A percentile compares a stretch with the other conserved stretches of the same genome.
Conservation (phyloP, 768 basidiomycete species). For the Boletus coccyginus region DNA sequence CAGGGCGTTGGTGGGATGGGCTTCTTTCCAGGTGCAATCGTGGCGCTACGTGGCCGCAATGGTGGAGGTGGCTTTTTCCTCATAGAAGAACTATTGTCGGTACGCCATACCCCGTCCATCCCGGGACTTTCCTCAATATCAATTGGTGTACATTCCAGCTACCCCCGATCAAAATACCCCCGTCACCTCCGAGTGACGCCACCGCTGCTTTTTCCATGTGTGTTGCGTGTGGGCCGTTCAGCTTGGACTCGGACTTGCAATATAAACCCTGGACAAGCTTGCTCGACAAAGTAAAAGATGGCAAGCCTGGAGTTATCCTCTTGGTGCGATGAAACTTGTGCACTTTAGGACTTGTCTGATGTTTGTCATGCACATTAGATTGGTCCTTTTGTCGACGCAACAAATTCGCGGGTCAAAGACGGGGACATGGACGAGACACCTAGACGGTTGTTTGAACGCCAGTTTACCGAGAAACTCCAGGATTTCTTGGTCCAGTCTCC, state of each 20-base stretch:
- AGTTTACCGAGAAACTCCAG: constrained; percentile 57
- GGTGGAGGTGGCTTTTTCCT: constrained; percentile 87
- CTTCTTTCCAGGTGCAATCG: constrained; percentile 87
- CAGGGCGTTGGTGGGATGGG: constrained; percentile 65
- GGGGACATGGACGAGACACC: constrained; percentile 74
- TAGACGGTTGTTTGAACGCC: constrained; percentile 60
- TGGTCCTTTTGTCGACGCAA: constrained; percentile 86
- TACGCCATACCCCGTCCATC: constrained; percentile 37
- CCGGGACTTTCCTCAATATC: not conserved
- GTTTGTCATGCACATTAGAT: constrained; percentile 45
- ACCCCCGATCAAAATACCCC: constrained; percentile 54
- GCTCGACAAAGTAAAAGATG: constrained; percentile 54
- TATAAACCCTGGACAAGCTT: constrained; percentile 72
- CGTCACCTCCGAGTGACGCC: constrained; percentile 31
- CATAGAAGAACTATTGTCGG: constrained; percentile 77
- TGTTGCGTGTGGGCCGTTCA: constrained; percentile 86
- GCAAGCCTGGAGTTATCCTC: constrained; percentile 73
- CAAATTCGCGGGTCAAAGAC: constrained; percentile 68
- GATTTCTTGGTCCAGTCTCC: constrained; percentile 60
- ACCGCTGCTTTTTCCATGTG: constrained; percentile 58
- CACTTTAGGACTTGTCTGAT: not conserved
- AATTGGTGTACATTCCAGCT: constrained; percentile 41
- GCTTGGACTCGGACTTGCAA: constrained; percentile 68
- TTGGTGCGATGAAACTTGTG: constrained; percentile 48
- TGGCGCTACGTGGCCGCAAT: constrained; percentile 84